Base-by-base conservation (phyloP, 1,284 basidiomycete genomes). In the Chondrostereum purpureum region DNA sequence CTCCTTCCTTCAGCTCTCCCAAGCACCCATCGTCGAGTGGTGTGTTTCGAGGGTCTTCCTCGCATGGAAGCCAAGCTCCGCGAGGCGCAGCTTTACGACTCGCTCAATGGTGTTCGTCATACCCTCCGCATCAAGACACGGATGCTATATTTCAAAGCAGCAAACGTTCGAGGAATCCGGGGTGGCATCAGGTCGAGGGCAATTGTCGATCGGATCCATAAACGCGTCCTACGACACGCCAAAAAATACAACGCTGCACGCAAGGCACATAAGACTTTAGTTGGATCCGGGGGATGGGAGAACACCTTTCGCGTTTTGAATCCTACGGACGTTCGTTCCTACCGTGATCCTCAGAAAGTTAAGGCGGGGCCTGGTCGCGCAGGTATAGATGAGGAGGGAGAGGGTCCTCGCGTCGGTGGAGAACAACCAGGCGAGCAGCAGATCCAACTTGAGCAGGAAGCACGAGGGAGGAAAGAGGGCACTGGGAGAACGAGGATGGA, bases 1-100 rank as follows among this genome's bases (percentile, higher is more conserved):
- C 53, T 47, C 50, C 44, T 58, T 3, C 55, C 56, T 3, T 58
- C 55, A 3, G 10, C 22, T 16, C 18, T 56, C 12, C 44, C 51
- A 5, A 2, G 33, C 5, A 33, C 35, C 3, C n/a, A 21, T 12
- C 42, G 49, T 1, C 14, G 39, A 10, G 11, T 13, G 2, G 46
- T 48, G 5, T 54, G 51, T 27, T 3, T 45, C 11, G 6, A 24
- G 5, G 51, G 44, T 24, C 45, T 58, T 2, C 2, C 45, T 1
- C 17, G 21, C 0, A 53, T 53, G 3, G 53, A 57, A 35, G 40
- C 47, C 2, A 46, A 41, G 14, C 44, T 55, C 2, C 43, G 48
- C 0, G 44, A 24, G 11, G 50, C 51, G 5, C 51, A 54, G 19
- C 51, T 48, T 38, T 5, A 47, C 17, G 47, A 55, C 41, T 17